A percentile compares a stretch with the other conserved stretches of the same genome.
These are phyloP conservation scores for Eurotiales sp. DNA, from an alignment of 2,329 filamentous ascomycete species.

Conservation along the genomic window DNA sequence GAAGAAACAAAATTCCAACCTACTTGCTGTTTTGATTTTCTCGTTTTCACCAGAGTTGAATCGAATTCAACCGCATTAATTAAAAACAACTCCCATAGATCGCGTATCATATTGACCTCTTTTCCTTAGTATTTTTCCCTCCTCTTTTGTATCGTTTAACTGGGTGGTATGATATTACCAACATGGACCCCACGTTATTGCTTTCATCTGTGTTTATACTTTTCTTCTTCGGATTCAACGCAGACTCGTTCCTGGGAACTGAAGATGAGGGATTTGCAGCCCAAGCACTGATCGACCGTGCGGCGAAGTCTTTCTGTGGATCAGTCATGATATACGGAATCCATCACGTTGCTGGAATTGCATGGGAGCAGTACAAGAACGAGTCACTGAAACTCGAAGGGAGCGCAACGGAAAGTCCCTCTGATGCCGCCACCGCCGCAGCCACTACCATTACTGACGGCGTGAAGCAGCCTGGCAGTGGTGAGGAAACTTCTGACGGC, in stretches of 20 bases:
- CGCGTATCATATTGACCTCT: background rate
- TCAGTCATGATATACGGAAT: background rate
- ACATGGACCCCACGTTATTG: conserved; percentile 1
- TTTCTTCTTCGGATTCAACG: conserved; percentile 9
- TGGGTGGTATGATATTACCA: background rate
- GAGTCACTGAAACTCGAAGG: background rate
- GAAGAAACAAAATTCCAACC: no score
- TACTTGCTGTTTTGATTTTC: no score
- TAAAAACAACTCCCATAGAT: no score
- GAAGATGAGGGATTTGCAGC: background rate
- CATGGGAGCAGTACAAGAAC: background rate
- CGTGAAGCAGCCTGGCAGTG: background rate
- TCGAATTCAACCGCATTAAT: no score
- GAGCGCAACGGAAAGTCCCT: background rate
- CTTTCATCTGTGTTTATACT: conserved; percentile 1
- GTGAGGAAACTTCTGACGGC: no score
- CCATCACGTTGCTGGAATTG: background rate
- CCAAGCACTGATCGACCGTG: background rate
- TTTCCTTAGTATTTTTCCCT: no score
- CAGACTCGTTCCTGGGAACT: background rate
- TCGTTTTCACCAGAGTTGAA: no score
- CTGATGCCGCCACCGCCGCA: background rate
- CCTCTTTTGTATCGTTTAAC: background rate
- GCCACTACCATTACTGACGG: background rate
- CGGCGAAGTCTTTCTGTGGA: background rate